Conservation (phyloP, 352 stramenopile species). For the Phytophthora fragariae region DNA sequence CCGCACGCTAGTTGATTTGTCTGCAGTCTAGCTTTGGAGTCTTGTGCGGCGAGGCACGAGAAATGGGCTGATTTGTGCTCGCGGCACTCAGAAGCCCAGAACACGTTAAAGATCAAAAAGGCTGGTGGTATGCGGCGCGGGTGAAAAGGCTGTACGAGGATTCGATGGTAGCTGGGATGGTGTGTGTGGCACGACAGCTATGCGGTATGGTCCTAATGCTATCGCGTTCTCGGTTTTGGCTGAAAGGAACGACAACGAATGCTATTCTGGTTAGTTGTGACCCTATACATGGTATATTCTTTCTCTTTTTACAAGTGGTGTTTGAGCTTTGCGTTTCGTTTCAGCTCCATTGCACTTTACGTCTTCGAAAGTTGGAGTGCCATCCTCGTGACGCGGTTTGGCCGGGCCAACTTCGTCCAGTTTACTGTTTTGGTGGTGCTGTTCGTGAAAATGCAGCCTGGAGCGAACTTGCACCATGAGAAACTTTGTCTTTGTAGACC, state of each 20-base stretch:
- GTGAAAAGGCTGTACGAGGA: conserved; percentile 40
- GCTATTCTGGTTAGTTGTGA: conserved; percentile 58
- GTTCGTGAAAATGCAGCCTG: conserved; percentile 28
- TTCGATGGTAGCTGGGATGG: conserved; percentile 29
- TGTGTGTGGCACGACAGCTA: conserved; percentile 11
- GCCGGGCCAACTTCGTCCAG: too few relatives aligned
- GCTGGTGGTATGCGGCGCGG: conserved; percentile 24
- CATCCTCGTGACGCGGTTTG: not conserved
- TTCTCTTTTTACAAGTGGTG: conserved; percentile 36
- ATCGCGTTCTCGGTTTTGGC: conserved; percentile 36
- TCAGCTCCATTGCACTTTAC: not conserved
- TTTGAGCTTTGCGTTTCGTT: conserved; percentile 23
- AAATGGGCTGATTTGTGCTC: conserved; percentile 4
- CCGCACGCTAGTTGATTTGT: conserved; percentile 29
- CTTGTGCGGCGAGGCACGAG: conserved; percentile 25
- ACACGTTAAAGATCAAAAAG: conserved; percentile 37
- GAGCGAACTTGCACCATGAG: conserved; percentile 18
- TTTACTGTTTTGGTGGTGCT: conserved; percentile 10
- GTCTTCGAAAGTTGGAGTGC: not conserved
- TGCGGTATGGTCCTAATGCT: conserved; percentile 20
- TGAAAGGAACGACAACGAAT: conserved; percentile 49
- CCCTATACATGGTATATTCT: conserved; percentile 55
- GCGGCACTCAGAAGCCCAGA: conserved; percentile 16
- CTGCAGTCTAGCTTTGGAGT: conserved; percentile 32
- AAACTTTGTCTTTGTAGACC: conserved; percentile 82